phyloP scores from a whole-genome alignment of 1,284 basidiomycete species.

The Heterobasidion occidentale region DNA sequence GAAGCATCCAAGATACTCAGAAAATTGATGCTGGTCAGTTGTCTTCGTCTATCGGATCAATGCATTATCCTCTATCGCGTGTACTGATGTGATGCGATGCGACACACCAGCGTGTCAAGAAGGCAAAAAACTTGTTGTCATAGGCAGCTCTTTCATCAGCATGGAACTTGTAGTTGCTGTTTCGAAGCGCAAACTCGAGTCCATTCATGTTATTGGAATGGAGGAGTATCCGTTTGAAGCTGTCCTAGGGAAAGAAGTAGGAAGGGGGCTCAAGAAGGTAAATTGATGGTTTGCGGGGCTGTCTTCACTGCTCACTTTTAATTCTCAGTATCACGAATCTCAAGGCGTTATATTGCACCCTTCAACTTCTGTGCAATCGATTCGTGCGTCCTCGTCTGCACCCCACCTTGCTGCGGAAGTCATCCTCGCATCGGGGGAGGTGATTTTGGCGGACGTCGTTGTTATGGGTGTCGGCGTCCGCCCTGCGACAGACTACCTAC shows the following conservation, averaged over 20 bases:
- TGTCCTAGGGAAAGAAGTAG: conserved; percentile 79
- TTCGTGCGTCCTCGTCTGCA: conserved; percentile 43
- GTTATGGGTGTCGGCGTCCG: conserved; percentile 87
- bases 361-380: conserved; percentile 67
- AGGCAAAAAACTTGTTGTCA: conserved; percentile 75
- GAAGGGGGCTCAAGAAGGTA: conserved; percentile 74
- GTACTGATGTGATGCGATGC: conserved; percentile 3
- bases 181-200: conserved; percentile 66
- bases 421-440: conserved; percentile 57
- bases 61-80: neutral
- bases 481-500: conserved; percentile 81
- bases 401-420: conserved; percentile 42
- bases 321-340: conserved; percentile 59
- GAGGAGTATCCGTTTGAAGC: conserved; percentile 78
- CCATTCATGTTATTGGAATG: conserved; percentile 81
- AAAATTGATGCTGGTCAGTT: conserved; percentile 63
- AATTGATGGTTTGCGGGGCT: conserved; percentile 3
- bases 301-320: neutral
- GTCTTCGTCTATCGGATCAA: conserved; percentile 9
- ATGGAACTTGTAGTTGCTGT: conserved; percentile 86
- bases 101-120: conserved; percentile 41
- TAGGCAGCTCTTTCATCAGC: conserved; percentile 90
- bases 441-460: conserved; percentile 72
- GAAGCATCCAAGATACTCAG: conserved; percentile 68
- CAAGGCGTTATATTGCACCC: conserved; percentile 80